Evolutionary conservation across 345 rosid genomes (phyloP), one percentile per base, ranked within the genome.

Genomic region (Citrus maxima): DNA sequence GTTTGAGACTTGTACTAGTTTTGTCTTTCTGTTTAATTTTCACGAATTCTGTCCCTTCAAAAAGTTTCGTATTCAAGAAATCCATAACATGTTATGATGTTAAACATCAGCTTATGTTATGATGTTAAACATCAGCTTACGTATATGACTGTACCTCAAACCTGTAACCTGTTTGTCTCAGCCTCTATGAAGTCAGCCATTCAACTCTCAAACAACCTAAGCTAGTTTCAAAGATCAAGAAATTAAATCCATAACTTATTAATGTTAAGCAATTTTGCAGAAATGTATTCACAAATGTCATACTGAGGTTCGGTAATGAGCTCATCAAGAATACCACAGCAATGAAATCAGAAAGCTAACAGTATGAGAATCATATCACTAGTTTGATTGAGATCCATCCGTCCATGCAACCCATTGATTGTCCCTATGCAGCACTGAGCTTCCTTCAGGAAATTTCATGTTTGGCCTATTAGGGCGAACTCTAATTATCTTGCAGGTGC

Each of bases 341-440:
- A 21, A 27, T 8, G n/a, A 74, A 62, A 62, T 27, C n/a, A 38
- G 25, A 25, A 32, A 71, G 28, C 64, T 32, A 18, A 4, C 38
- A 10, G 56, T 6, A 12, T 12, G 18, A 54, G 58, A 54, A 75
- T 42, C 10, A 13, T 46, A 27, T 70, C 22, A 62, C 72, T 62
- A 66, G 58, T 73, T 72, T 13, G 64, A 40, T 71, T 49, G 54
- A 68, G 82, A 25, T 6, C 60, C 30, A 6, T 75, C 7, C 76
- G 75, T 66, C 61, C 81, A 61, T 0, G 88, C 84, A 72, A 78
- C 84, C 85, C 76, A 86, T 16, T 69, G 54, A 27, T 75, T 79
- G 59, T 86, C 84, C 19, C 79, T 80, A 32, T 40, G 55, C 77
- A 72, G 37, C 42, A 82, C 63, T 0, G 70, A 68, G 81, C 81